Base-by-base conservation (phyloP, 2,329 filamentous ascomycete genomes). In the Diaporthe nobilis region DNA sequence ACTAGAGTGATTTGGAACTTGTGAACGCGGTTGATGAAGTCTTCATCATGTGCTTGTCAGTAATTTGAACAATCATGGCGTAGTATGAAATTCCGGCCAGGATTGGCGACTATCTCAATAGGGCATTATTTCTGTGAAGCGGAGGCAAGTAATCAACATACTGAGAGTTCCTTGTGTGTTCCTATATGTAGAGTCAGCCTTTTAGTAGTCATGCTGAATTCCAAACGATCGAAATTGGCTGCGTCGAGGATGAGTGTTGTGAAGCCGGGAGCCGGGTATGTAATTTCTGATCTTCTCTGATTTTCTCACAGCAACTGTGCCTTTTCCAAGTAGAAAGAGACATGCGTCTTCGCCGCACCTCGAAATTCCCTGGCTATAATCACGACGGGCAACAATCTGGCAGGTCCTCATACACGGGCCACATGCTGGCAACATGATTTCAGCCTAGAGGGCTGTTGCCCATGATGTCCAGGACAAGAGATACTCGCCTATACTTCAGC, bases 151-250 rank as follows among this genome's bases (percentile, higher is more conserved):
- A 5, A 3, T 42, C 7, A 20, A 68, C 31, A 28, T 28, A 53
- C 44, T 94, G 25, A 92, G 78, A 12, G 93, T 94, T 60, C 92
- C 93, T 79, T 94, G 85, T 0, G 92, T 94, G 80, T 95, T 94
- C 92, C 60, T 71, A n/a, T 49, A 7, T 0, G 20, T 22, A 4
- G 1, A 5, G 68, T 51, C 25, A 57, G 55, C n/a, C 9, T 75
- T 53, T 34, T 2, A 25, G 31, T n/a, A 51, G 8, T 12, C 4
- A 3, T 4, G 0, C 34, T n/a, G n/a, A 10, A 31, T 3, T 25
- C 6, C 8, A 49, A 31, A 55, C 25, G 13, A 55, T 28, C 8
- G 12, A 12, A 15, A 0, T 34, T 5, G 4, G 28, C 3, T 49
- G 22, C 1, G 9, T 7, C 0, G 13, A 17, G n/a, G 12, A 5